These are phyloP conservation scores for Pseudogymnoascus sp. DNA, from an alignment of 2,329 filamentous ascomycete genomes.

Conservation along the genomic window DNA sequence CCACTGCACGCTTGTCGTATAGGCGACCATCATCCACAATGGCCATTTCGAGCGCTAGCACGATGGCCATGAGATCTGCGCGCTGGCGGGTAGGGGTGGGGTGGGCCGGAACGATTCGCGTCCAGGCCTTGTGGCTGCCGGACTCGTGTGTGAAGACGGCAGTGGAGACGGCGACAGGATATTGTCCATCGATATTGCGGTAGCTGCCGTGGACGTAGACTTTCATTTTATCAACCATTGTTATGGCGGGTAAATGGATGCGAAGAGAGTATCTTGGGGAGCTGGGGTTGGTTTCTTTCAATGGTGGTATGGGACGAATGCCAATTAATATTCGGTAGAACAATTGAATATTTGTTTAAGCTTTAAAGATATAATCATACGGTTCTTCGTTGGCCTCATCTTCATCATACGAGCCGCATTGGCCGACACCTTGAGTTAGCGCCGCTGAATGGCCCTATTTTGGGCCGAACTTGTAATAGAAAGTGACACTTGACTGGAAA, in stretches of 20 bases:
- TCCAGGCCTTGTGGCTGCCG: neutral
- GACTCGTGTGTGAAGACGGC: neutral
- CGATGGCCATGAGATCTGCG: neutral
- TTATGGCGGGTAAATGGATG: neutral
- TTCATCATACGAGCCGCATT: neutral
- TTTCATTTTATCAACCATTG: constrained; percentile 6
- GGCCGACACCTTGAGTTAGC: neutral
- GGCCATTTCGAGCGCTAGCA: neutral
- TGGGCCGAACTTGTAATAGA: neutral
- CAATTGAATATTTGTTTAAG: neutral
- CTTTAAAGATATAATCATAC: neutral
- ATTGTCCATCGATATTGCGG: neutral
- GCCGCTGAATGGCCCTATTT: neutral
- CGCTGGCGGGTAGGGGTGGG: neutral
- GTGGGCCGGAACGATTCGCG: neutral
- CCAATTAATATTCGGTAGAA: neutral
- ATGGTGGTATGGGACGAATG: neutral
- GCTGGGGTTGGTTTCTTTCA: neutral
- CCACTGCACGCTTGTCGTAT: neutral
- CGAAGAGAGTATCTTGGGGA: neutral
- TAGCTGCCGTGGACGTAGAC: neutral
- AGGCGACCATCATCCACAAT: neutral
- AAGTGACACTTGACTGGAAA: neutral
- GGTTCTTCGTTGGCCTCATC: neutral
- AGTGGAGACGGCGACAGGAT: neutral